phyloP scores from a whole-genome alignment of 176 grass and related monocot genomes.

The Hsuehochloa calcarea region DNA sequence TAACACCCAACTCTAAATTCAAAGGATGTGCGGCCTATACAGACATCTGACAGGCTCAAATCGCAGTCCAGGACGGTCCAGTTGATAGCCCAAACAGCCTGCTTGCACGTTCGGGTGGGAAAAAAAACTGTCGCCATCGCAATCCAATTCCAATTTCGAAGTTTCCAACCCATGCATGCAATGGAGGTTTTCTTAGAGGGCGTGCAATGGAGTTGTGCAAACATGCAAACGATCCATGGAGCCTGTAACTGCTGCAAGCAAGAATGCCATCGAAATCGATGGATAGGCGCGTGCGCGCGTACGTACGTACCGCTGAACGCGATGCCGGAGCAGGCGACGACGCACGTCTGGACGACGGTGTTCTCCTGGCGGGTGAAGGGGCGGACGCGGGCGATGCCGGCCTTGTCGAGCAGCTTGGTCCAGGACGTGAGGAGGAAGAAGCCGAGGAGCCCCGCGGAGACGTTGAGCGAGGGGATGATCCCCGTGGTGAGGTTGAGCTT shows the following conservation, averaged over 20 bases:
- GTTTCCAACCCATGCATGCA: not conserved
- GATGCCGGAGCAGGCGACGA: slow-evolving; percentile 74
- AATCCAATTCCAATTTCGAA: not conserved
- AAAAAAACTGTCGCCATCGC: not conserved
- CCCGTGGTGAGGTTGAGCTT: slow-evolving; percentile 95
- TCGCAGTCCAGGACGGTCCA: not conserved
- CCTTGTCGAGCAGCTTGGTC: slow-evolving; percentile 47
- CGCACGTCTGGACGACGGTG: slow-evolving; percentile 82
- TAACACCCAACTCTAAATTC: not conserved
- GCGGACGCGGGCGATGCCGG: slow-evolving; percentile 31
- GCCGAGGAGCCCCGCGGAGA: slow-evolving; percentile 80
- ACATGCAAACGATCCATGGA: not conserved
- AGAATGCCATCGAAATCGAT: not conserved
- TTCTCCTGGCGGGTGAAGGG: slow-evolving; percentile 93
- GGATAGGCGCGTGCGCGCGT: too few relatives aligned
- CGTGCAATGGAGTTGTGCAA: too few relatives aligned
- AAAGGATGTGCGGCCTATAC: not conserved
- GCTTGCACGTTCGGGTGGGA: not conserved
- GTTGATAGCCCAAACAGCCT: not conserved
- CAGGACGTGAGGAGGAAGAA: slow-evolving; percentile 75
- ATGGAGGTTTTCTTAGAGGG: too few relatives aligned
- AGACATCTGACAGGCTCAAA: not conserved
- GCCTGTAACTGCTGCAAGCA: not conserved
- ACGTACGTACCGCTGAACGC: slow-evolving; percentile 67
- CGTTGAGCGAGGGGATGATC: slow-evolving; percentile 87